Base-by-base conservation (phyloP, 2,329 filamentous ascomycete genomes). In the Calonectria hongkongensis region DNA sequence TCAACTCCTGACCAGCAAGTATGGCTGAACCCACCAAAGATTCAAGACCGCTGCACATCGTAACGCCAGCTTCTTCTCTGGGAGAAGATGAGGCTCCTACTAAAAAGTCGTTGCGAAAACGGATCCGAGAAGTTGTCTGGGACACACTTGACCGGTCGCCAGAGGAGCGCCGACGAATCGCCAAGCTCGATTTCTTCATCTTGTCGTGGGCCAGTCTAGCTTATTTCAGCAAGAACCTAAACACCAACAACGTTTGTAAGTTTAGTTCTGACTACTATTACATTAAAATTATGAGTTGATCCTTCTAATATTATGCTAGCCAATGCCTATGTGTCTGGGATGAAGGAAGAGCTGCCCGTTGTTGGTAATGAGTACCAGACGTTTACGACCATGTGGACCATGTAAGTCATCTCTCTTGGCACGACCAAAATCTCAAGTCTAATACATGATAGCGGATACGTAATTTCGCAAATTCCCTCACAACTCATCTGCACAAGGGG, bases 161-260 rank as follows among this genome's bases (percentile, higher is more conserved):
- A 18, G 54, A 60, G 21, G 54, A 60, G 21, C 54, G 54, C 18
- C 54, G 33, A 41, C 54, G 54, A 60, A 60, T 60, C 54, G 54
- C 54, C 36, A 60, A 60, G 54, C 54, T 60, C 21, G 54, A 60
- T 33, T 60, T 60, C 15, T 60, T 60, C 15, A 60, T 60, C 36
- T 15, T 60, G 36, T 27, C 54, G 13, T 60, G 54, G 54, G 54
- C 54, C 5, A 60, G 54, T 27, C 36, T 60, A 6, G 54, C 54
- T 18, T 60, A 60, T 21, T 60, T 60, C 13, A 60, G 54, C 54
- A 60, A 60, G 27, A 60, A 60, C 21, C 21, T 60, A 8, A 60
- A 60, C 54, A 60, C 54, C 54, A 60, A 60, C 54, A 60, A 60
- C 12, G 21, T 60, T 60, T 60, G 54, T 33, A 60, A 60, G 54